Percentiles rank a stretch among this genome's conserved stretches.
Conservation (phyloP, 2,329 filamentous ascomycete species). For the Ophiosphaerella herpotricha region DNA sequence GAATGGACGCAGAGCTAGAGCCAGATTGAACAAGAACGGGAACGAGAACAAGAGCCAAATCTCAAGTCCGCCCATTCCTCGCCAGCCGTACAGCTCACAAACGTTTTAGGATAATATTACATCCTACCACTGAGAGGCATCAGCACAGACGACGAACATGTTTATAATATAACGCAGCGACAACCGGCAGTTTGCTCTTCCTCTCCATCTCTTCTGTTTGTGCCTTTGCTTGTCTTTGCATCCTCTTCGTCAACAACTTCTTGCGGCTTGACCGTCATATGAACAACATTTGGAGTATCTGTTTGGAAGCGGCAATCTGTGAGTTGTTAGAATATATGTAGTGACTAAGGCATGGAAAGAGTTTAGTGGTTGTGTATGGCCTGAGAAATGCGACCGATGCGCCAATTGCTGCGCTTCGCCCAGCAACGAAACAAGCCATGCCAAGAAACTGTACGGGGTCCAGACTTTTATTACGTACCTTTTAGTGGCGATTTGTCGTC, state of each 20-base stretch:
- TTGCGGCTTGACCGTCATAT: constrained; percentile 89
- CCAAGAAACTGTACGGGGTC: constrained; percentile 11
- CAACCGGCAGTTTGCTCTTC: constrained; percentile 63
- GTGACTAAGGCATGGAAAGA: background rate
- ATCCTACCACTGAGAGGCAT: background rate
- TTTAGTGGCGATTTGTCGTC: constrained; percentile 85
- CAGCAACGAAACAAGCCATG: constrained; percentile 23
- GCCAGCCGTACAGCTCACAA: no score
- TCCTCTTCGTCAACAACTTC: constrained; percentile 82
- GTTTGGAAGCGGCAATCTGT: constrained; percentile 78
- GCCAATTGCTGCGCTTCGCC: constrained; percentile 16
- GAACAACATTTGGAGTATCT: constrained; percentile 81
- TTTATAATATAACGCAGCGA: constrained; percentile 66
- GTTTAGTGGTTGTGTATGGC: no score
- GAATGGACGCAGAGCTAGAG: no score
- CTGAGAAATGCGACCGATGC: no score
- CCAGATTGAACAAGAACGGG: no score
- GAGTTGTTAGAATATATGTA: constrained; percentile 10
- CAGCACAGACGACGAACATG: background rate
- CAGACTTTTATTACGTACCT: constrained; percentile 61
- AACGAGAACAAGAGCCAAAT: no score
- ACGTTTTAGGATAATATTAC: no score
- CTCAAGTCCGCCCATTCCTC: no score
- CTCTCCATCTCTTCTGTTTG: constrained; percentile 56
- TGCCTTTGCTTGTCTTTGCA: constrained; percentile 67